Base-by-base conservation (phyloP, 2,329 filamentous ascomycete species). In the Paecilomyces sp. region DNA sequence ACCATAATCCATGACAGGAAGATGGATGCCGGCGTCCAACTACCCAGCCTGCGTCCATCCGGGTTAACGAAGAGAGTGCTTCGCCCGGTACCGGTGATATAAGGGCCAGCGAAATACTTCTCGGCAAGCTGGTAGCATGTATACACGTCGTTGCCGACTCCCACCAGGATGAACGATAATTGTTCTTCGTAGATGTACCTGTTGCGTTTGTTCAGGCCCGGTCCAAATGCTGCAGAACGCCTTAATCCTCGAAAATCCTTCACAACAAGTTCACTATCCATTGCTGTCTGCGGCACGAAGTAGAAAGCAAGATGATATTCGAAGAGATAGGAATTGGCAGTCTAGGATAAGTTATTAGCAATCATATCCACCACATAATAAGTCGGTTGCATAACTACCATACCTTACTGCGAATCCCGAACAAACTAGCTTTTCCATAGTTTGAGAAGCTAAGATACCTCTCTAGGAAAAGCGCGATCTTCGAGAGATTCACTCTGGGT, bases 241-340 rank as follows among this genome's bases (percentile, higher is more conserved):
- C 58, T 56, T 53, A 60, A 25, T 22, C 57, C 36, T 28, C 58
- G 58, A 24, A 54, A 52, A 34, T 60, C 58, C 22, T 53, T 53
- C 22, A 53, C 51, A 11, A n/a, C 51, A 30, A 53, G 51, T 3
- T 53, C 51, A 7, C 25, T 53, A 6, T 56, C 55, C 50, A 57
- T 60, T 11, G 54, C 47, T 13, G 55, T 60, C 50, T 55, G 47
- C 7, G 56, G 51, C 8, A 60, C 58, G 18, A 50, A 60, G 31
- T 60, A 60, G 51, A 60, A 60, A 33, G 58, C 57, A 22, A 60
- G 54, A 24, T 60, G 58, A 50, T 58, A 60, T 34, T 60, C 58
- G 36, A 57, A 60, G 13, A 58, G 41, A 55, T 57, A 60, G n/a
- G 58, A 57, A 13, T 50, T 57, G 51, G 55, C 54, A 5, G 13